A percentile compares a stretch with the other conserved stretches of the same genome.
Conservation (phyloP, 225 moss, liverwort and hornwort genomes). For the Pleurozium schreberi region DNA sequence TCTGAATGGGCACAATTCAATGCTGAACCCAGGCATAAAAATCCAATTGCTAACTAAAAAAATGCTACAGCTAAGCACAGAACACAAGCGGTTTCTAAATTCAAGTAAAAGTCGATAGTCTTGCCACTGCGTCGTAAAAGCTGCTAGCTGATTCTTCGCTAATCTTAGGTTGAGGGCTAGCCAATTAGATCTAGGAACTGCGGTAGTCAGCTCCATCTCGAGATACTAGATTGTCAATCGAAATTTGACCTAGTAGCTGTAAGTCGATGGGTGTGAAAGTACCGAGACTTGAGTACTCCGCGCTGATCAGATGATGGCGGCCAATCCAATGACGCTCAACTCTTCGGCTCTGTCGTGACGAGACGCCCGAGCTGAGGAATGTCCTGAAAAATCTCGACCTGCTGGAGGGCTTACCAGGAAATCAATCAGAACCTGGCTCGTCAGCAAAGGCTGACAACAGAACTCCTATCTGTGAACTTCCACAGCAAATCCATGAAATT, state of each 20-base stretch:
- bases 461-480: background rate
- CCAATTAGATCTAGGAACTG: background rate
- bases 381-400: constrained; percentile 26
- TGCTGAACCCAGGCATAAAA: background rate
- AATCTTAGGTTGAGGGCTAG: background rate
- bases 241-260: background rate
- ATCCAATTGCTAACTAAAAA: background rate
- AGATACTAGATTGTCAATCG: background rate
- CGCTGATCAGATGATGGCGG: constrained; percentile 29
- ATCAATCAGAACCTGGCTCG: background rate
- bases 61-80: background rate
- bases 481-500: background rate
- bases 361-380: constrained; percentile 4
- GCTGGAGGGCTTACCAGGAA: background rate
- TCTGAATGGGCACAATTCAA: background rate
- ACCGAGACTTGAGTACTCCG: background rate
- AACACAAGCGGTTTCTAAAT: background rate
- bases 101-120: background rate
- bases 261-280: background rate
- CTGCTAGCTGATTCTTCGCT: background rate
- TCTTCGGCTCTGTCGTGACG: constrained; percentile 25
- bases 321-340: constrained; percentile 36
- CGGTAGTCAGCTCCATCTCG: background rate
- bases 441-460: background rate
- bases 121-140: background rate